Evolutionary conservation across 2,329 filamentous ascomycete genomes (phyloP), one percentile per base, ranked within the genome.

Genomic region (Neopestalotiopsis rosae): DNA sequence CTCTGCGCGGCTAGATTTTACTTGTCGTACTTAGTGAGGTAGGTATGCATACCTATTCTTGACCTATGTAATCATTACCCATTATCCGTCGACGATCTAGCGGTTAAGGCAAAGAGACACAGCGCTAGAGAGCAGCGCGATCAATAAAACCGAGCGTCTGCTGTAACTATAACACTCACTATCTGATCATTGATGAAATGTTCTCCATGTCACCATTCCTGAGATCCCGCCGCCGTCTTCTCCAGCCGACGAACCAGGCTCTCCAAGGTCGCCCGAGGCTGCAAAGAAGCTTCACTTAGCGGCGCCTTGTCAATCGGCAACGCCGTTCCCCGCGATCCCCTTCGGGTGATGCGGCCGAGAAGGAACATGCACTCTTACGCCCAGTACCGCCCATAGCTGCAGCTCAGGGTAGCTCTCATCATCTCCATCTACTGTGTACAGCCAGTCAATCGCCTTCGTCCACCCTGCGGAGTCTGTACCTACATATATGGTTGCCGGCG

Each of bases 21-120:
- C 34, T 28, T 38, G 34, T 38, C 6, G 34, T 38, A 38, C 24
- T 28, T 28, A 28, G 24, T 28, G 24, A 28, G 24, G 34, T 38
- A 38, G 34, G 6, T 52, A 52, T 52, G 7, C 45, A 52, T 17
- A 52, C 6, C 6, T 38, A 38, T 38, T 38, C 45, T 52, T 52
- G 45, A n/a, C 45, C 45, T 52, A 52, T 52, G 45, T 52, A 52
- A 52, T 52, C 45, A 52, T 52, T 17, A 52, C 45, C 45, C 45
- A 17, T 17, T n/a, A 14, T 24, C 45, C 9, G 42, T 49, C 45
- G 45, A 38, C 34, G 6, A 52, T 52, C 45, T 52, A n/a, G 17
- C 6, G 17, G 17, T 17, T 17, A 52, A 52, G 17, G 20, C 14
- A 10, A 52, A 52, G 45, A 20, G 45, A 14, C 45, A 52, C 17